These are phyloP conservation scores for Zarea fungicola DNA, from an alignment of 2,329 filamentous ascomycete genomes.

Conservation along the genomic window DNA sequence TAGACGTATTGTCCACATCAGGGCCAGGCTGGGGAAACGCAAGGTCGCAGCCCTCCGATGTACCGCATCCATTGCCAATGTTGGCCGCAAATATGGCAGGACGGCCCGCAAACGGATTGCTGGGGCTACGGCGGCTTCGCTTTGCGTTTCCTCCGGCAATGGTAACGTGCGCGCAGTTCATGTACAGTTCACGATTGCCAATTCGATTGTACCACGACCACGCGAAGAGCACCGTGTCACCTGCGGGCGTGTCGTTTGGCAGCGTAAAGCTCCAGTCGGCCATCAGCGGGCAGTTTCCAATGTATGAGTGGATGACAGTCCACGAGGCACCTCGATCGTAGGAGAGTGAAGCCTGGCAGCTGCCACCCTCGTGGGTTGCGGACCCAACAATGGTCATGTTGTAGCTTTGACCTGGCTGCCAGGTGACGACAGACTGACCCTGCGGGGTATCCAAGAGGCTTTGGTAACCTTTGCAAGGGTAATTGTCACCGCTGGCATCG, in stretches of 20 bases:
- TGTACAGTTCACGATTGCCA: conserved; percentile 81
- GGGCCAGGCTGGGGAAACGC: neutral
- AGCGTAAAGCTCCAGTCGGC: conserved; percentile 60
- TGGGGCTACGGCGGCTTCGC: conserved; percentile 20
- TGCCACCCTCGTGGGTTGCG: conserved; percentile 63
- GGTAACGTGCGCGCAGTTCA: conserved; percentile 72
- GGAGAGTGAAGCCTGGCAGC: conserved; percentile 69
- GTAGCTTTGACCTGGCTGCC: conserved; percentile 56
- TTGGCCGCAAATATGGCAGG: neutral
- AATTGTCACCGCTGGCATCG: conserved; percentile 54
- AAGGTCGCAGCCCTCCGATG: neutral
- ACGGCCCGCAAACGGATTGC: neutral
- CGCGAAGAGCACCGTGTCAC: conserved; percentile 57
- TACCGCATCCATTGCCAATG: neutral
- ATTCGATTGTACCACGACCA: conserved; percentile 77
- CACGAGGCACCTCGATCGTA: conserved; percentile 69
- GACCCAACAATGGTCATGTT: conserved; percentile 59
- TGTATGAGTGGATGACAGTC: conserved; percentile 57
- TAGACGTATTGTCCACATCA: neutral
- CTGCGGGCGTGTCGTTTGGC: conserved; percentile 54
- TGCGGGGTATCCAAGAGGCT: conserved; percentile 41
- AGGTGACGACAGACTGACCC: conserved; percentile 56
- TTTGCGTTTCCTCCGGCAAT: conserved; percentile 41
- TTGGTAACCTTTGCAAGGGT: conserved; percentile 68
- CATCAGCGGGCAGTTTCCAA: conserved; percentile 46